Percentiles rank a stretch among this genome's conserved stretches.
These are phyloP conservation scores for Hortaea werneckii DNA, from an alignment of 2,329 filamentous ascomycete species.

Conservation along the genomic window DNA sequence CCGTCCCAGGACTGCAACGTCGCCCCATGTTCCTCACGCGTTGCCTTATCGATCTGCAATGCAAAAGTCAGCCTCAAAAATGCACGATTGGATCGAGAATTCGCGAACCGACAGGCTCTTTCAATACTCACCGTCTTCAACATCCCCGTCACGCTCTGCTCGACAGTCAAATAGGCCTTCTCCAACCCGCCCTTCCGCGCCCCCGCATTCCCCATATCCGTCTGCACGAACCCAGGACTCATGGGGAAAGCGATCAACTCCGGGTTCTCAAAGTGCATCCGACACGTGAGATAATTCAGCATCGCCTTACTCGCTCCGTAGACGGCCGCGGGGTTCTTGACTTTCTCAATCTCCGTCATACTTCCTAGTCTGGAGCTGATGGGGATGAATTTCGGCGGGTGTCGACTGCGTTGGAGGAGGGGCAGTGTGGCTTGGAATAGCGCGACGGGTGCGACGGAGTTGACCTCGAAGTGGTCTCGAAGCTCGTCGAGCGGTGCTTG, in stretches of 20 bases:
- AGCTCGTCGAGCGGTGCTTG: not conserved
- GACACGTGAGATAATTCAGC: not conserved
- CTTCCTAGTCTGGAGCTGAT: not conserved
- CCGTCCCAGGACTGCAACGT: no score
- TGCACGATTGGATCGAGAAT: no score
- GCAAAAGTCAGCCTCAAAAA: no score
- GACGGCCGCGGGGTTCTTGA: not conserved
- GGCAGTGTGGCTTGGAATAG: not conserved
- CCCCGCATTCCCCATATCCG: constrained; percentile 1
- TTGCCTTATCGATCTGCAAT: no score
- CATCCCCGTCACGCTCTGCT: no score
- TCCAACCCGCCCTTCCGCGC: no score
- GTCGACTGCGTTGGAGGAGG: not conserved
- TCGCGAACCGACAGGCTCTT: no score
- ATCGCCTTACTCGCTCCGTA: not conserved
- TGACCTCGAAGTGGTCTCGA: not conserved
- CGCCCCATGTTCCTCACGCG: no score
- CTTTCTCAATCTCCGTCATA: not conserved
- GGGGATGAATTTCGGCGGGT: not conserved
- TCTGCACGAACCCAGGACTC: not conserved
- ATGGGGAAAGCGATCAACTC: not conserved
- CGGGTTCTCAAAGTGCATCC: not conserved
- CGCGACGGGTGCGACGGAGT: not conserved
- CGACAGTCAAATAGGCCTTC: no score
- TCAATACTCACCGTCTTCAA: no score